Percentiles rank a stretch among this genome's conserved stretches.
Conservation (phyloP, 768 basidiomycete genomes). For the Lentinula detonsa region DNA sequence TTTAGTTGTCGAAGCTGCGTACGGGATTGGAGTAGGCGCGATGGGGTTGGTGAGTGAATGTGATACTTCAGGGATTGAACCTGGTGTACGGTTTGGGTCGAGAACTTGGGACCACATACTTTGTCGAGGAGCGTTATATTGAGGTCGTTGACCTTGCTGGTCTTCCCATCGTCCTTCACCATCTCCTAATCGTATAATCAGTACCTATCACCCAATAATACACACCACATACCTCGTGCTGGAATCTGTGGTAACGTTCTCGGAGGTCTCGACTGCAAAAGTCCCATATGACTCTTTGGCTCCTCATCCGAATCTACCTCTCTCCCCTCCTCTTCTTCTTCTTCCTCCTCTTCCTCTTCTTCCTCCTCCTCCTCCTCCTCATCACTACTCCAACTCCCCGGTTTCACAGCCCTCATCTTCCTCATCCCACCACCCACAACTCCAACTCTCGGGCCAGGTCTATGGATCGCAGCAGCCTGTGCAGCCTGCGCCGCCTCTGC, state of each 20-base stretch:
- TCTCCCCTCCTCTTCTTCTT: constrained; percentile 49
- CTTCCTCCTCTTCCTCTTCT: constrained; percentile 64
- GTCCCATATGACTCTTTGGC: constrained; percentile 1
- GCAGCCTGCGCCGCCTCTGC: constrained; percentile 80
- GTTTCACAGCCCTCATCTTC: constrained; percentile 49
- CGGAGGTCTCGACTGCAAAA: constrained; percentile 39
- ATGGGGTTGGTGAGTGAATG: constrained; percentile 8
- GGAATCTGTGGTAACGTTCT: constrained; percentile 67
- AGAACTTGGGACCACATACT: constrained; percentile 88
- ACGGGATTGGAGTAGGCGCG: background rate
- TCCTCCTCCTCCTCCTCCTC: constrained; percentile 88
- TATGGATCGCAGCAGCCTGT: constrained; percentile 68
- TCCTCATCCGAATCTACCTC: background rate
- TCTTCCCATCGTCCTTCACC: too few species aligned
- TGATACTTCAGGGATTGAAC: constrained; percentile 31
- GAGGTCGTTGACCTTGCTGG: too few species aligned
- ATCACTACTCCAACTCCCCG: constrained; percentile 68
- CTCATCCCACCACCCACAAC: constrained; percentile 34
- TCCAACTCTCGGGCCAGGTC: constrained; percentile 54
- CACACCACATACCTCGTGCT: constrained; percentile 30
- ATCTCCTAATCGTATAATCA: too few species aligned
- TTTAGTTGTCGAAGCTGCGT: too few species aligned
- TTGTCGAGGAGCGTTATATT: constrained; percentile 45
- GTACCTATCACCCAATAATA: constrained; percentile 4
- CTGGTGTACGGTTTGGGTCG: constrained; percentile 52